Base-by-base conservation (phyloP, 257 asterid genomes). In the Verbascum thapsus region DNA sequence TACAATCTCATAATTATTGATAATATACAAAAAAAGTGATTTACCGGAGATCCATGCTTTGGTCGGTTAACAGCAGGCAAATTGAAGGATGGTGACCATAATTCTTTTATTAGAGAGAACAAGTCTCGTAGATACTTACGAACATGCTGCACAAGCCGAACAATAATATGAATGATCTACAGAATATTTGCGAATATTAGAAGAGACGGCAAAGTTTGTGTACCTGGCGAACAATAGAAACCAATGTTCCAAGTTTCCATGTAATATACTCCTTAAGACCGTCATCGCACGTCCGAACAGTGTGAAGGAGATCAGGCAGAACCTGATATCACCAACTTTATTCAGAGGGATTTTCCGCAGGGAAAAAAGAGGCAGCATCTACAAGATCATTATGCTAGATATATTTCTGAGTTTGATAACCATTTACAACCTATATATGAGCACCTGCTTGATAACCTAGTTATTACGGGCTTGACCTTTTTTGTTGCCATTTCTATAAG, bases 161-260 rank as follows among this genome's bases (percentile, higher is more conserved):
- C 22, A 74, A 50, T 35, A 53, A 63, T 60, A 70, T 76, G 43
- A 66, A 63, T 38, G 30, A 63, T 63, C 67, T 62, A 19, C 60
- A 55, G 41, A 57, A 49, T 57, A 70, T 34, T 30, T 19, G 12
- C 7, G 23, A 51, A 23, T 48, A 50, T 30, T 34, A 26, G 53
- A 58, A 50, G 56, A 71, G 53, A 55, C 38, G 23, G 63, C 30
- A 59, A 68, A 23, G 58, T 10, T 22, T 48, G 76, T 35, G n/a
- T 80, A 94, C 99, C 96, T 87, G 96, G 19, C 99, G 97, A 69
- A 86, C 96, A 70, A 94, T 87, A 59, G 99, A 94, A 61, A 94
- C 97, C 74, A 94, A 67, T 52, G 99, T 94, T 62, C 99, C 99
- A 66, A 94, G 86, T 79, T 94, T 94, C 99, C 97, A 94, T 32